These are phyloP conservation scores for Starmerella asiatica DNA, from an alignment of 805 yeast genomes.

Conservation along the genomic window DNA sequence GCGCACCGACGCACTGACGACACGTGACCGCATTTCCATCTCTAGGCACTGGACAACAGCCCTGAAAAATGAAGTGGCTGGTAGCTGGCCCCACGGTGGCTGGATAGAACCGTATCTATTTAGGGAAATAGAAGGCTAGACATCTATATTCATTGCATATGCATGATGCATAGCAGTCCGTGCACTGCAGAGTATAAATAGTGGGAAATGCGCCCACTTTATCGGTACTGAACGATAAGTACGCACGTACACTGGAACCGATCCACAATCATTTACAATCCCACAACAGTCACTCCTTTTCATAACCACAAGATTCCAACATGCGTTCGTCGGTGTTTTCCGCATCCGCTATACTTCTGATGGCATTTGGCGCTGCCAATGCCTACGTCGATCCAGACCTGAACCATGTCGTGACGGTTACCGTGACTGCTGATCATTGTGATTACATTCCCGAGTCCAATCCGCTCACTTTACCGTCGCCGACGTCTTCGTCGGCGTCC, in stretches of 20 bases:
- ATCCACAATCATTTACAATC: neutral
- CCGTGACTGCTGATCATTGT: conserved; percentile 19
- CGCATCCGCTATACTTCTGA: conserved; percentile 2
- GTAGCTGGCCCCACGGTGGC: no score
- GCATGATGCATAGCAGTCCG: neutral
- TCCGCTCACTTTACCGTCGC: neutral
- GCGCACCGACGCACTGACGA: no score
- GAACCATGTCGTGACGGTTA: conserved; percentile 20
- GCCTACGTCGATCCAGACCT: conserved; percentile 21
- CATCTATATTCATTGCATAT: neutral
- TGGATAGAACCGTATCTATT: no score
- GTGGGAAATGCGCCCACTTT: neutral
- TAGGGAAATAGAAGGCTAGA: neutral
- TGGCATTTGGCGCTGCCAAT: conserved; percentile 4
- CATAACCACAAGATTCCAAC: conserved; percentile 2
- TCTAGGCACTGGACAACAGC: no score
- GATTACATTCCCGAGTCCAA: neutral
- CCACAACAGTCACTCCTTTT: conserved; percentile 2
- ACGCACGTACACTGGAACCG: neutral
- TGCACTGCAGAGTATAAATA: neutral
- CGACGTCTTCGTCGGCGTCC: neutral
- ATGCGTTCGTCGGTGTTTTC: conserved; percentile 11
- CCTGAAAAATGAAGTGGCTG: no score
- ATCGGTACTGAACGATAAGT: neutral
- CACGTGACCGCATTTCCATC: no score